Conservation (phyloP, 1,284 basidiomycete species). For the Hymenochaete sp. region DNA sequence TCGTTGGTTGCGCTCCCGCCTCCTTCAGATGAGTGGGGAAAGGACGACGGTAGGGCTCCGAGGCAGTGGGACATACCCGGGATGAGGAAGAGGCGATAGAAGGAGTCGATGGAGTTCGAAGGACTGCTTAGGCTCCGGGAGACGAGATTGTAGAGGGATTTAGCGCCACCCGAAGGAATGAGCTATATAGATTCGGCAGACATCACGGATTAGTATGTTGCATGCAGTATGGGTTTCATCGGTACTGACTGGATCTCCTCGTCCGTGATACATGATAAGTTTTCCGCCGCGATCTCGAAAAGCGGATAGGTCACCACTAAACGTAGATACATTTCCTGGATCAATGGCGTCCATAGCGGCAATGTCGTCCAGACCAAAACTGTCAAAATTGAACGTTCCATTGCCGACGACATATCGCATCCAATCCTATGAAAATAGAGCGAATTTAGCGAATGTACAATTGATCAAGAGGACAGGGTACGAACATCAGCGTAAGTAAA, state of each 20-base stretch:
- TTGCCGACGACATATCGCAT: constrained; percentile 14
- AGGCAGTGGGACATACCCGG: constrained; percentile 35
- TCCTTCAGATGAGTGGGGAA: too few relatives aligned
- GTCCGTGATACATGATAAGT: constrained; percentile 21
- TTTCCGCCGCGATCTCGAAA: constrained; percentile 23
- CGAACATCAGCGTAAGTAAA: constrained; percentile 2
- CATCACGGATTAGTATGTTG: not conserved
- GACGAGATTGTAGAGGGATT: constrained; percentile 30
- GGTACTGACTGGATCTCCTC: constrained; percentile 1
- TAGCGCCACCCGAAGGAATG: constrained; percentile 29
- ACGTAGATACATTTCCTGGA: constrained; percentile 16
- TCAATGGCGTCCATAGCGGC: constrained; percentile 9
- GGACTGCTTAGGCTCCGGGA: constrained; percentile 22
- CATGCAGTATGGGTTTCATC: constrained; percentile 5
- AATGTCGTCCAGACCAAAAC: constrained; percentile 15
- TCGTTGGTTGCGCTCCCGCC: constrained; percentile 14
- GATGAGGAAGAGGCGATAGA: constrained; percentile 33
- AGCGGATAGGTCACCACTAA: constrained; percentile 19
- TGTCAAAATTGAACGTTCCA: constrained; percentile 9
- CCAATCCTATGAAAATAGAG: constrained; percentile 15
- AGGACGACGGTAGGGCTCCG: too few relatives aligned
- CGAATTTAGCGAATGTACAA: constrained; percentile 3
- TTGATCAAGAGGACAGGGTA: too few relatives aligned
- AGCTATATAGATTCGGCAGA: constrained; percentile 17
- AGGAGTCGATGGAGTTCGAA: constrained; percentile 24